These are phyloP conservation scores for Phytomonas francai DNA, from an alignment of 208 protist genomes.

Conservation along the genomic window DNA sequence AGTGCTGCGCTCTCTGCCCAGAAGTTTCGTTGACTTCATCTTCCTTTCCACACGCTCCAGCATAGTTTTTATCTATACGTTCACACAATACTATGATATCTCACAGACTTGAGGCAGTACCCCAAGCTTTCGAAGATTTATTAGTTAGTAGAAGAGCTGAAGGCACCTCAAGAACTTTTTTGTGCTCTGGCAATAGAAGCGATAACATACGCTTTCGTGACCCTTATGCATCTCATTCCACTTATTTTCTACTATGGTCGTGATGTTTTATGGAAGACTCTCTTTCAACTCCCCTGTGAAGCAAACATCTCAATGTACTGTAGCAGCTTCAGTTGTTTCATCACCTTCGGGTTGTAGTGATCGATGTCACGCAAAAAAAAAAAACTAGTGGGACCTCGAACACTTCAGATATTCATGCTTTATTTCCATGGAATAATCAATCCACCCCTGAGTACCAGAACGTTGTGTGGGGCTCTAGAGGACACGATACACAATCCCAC, in stretches of 20 bases:
- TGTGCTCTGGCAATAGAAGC: neutral
- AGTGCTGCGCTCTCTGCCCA: neutral
- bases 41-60: neutral
- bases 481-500: neutral
- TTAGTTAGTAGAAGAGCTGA: neutral
- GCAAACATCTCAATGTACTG: neutral
- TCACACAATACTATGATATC: neutral
- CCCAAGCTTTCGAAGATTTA: neutral
- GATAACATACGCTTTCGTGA: neutral
- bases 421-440: neutral
- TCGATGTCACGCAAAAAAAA: neutral
- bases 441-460: neutral
- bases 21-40: neutral
- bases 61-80: neutral
- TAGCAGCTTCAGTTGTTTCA: neutral
- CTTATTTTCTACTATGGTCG: neutral
- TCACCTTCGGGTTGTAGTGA: neutral
- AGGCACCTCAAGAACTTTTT: neutral
- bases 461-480: neutral
- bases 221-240: neutral
- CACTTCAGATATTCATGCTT: neutral
- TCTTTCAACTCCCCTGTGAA: neutral
- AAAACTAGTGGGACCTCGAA: neutral
- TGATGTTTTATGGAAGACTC: neutral
- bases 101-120: neutral